Evolutionary conservation across 108 stramenopile species (phyloP), one percentile per base, ranked within the genome.

Genomic region (Aurantiochytrium sp.): DNA sequence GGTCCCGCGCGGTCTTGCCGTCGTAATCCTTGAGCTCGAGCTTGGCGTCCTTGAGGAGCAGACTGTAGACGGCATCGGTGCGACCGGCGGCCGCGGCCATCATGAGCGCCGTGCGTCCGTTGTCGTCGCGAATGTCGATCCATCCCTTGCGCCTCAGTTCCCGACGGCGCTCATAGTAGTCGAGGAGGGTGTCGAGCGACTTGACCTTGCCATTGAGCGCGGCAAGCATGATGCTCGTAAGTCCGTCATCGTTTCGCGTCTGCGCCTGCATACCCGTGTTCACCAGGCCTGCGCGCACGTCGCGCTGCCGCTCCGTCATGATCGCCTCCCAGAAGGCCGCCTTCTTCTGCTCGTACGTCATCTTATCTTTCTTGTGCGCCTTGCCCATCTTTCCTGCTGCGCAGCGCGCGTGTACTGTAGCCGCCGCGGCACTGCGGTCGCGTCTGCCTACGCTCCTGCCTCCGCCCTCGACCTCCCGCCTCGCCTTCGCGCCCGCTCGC

Each of bases 231-330:
- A 83, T 83, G 76, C 76, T 83, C 23, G 76, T 83, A 23, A 83
- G 76, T 10, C 76, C 76, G 4, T 83, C 76, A 43, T 83, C 76
- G 76, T 83, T 83, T 43, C 76, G 76, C 23, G 76, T 83, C 51
- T 83, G 76, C 76, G 76, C 76, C 76, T 83, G 49, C 76, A 83
- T 83, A 12, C 76, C 76, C 49, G 76, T 83, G 23, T 83, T 83
- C 76, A 83, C 76, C 43, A 83, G 76, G 18, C 76, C 76, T 23
- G 19, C 76, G 51, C 76, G 76, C 76, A 83, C 76, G 51, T 83
- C 76, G 19, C 76, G 76, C 76, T 53, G 76, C 49, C 76, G 6
- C 76, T 83, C 76, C 10, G 76, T 83, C 49, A 83, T n/a, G 76
- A 83, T 83, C 19, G 76, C 45, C 76, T 43, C 76, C 76, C 76